Percentiles rank a stretch among this genome's conserved stretches.
These are phyloP conservation scores for Heliamphora pulchella DNA, from an alignment of 179 eudicot species.

Conservation along the genomic window DNA sequence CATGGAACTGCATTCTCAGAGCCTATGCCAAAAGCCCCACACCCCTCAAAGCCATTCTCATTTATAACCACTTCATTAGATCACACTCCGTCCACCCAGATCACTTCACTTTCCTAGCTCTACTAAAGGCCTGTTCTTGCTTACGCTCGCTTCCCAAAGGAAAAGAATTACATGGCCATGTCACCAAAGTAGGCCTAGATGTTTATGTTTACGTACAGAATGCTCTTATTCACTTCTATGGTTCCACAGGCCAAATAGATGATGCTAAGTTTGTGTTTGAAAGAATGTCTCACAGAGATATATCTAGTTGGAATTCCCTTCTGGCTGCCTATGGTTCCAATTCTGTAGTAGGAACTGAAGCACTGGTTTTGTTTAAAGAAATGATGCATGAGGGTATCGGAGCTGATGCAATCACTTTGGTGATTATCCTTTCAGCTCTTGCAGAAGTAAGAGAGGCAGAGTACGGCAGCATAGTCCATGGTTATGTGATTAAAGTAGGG, in stretches of 20 bases:
- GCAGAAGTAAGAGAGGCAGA: not conserved
- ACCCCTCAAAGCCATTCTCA: conserved; percentile 24
- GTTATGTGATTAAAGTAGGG: conserved; percentile 16
- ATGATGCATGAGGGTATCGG: conserved; percentile 12
- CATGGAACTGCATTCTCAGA: conserved; percentile 19
- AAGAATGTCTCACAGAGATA: conserved; percentile 17
- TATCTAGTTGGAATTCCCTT: conserved; percentile 21
- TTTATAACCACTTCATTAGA: conserved; percentile 17
- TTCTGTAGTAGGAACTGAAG: not conserved
- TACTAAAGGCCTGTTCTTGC: conserved; percentile 18
- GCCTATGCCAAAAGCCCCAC: conserved; percentile 18
- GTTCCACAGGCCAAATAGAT: not conserved
- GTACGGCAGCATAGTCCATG: conserved; percentile 18
- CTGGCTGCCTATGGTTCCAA: conserved; percentile 4
- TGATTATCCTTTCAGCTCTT: conserved; percentile 18
- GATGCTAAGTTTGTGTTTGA: conserved; percentile 18
- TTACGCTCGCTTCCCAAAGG: conserved; percentile 6
- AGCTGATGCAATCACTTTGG: conserved; percentile 21
- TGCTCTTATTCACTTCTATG: conserved; percentile 21
- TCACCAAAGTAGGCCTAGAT: conserved; percentile 18
- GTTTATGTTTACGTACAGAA: conserved; percentile 18
- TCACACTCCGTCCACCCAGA: conserved; percentile 9
- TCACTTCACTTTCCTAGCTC: conserved; percentile 21
- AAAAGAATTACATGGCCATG: conserved; percentile 19
- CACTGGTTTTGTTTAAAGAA: conserved; percentile 16